These are phyloP conservation scores for Starmerella vitae DNA, from an alignment of 805 yeast genomes.

Conservation along the genomic window DNA sequence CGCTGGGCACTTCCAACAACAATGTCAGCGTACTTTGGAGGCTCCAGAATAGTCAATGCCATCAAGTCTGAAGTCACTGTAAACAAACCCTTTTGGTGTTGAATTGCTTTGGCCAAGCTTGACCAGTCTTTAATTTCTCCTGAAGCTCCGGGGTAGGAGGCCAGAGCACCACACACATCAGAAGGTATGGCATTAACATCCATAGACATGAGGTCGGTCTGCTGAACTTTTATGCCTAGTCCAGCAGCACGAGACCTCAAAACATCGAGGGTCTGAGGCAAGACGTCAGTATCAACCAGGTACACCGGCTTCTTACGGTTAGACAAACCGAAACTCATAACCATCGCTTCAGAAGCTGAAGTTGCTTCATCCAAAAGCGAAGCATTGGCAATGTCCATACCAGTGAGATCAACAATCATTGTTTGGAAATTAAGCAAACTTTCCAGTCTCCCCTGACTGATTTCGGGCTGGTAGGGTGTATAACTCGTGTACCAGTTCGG, in stretches of 20 bases:
- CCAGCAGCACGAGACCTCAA: constrained; percentile 66
- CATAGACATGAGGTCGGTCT: constrained; percentile 31
- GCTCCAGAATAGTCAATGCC: constrained; percentile 71
- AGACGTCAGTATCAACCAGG: constrained; percentile 62
- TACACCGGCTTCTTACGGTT: constrained; percentile 56
- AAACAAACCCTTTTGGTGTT: constrained; percentile 57
- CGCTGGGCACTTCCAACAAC: constrained; percentile 88
- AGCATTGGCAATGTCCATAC: constrained; percentile 88
- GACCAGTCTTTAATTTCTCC: constrained; percentile 50
- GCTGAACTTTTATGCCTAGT: constrained; percentile 45
- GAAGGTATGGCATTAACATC: constrained; percentile 29
- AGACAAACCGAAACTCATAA: constrained; percentile 53
- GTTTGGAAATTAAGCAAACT: constrained; percentile 86
- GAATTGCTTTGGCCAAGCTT: constrained; percentile 50
- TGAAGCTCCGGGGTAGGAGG: constrained; percentile 83
- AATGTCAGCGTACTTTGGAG: constrained; percentile 89
- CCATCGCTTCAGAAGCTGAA: constrained; percentile 96
- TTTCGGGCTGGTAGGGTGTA: constrained; percentile 97
- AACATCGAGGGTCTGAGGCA: constrained; percentile 77
- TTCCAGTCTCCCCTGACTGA: constrained; percentile 91
- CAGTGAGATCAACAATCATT: constrained; percentile 78
- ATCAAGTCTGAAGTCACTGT: constrained; percentile 85
- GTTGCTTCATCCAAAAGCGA: constrained; percentile 92
- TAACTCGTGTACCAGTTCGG: constrained; percentile 99
- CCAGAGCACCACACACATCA: constrained; percentile 62